Percentiles rank a stretch among this genome's conserved stretches.
Evolutionary conservation across 768 basidiomycete species (phyloP).

Genomic region (Rhodotorula graminis): DNA sequence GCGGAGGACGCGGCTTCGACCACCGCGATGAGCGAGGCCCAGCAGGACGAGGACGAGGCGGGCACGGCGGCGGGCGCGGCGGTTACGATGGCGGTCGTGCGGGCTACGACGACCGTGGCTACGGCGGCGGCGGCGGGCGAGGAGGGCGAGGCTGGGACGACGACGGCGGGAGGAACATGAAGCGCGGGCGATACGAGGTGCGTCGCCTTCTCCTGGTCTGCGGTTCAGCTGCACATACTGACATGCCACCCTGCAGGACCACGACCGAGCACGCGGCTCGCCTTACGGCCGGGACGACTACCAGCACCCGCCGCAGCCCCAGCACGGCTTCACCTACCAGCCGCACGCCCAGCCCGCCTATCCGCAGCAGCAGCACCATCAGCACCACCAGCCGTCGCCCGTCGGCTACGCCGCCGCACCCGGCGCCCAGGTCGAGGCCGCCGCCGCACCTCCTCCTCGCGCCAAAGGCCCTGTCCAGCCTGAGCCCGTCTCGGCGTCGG

Average conservation of each 20-base stretch:
- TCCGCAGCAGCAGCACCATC: neutral
- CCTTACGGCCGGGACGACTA: neutral
- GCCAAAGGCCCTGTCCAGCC: slow-evolving; percentile 20
- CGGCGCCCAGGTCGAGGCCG: neutral
- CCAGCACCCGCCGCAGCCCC: neutral
- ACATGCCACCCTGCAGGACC: neutral
- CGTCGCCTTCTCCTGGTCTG: neutral
- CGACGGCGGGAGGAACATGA: slow-evolving; percentile 11
- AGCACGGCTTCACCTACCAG: neutral
- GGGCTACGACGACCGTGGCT: slow-evolving; percentile 1
- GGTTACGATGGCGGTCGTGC: no score
- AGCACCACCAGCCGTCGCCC: neutral
- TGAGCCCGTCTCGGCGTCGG: slow-evolving; percentile 39
- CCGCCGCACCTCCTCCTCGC: neutral
- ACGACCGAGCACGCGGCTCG: neutral
- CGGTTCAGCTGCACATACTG: neutral
- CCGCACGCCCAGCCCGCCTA: neutral
- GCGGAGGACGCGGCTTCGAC: neutral
- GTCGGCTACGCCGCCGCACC: neutral
- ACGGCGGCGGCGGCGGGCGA: neutral
- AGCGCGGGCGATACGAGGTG: slow-evolving; percentile 26
- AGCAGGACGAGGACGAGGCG: neutral
- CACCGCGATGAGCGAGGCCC: neutral
- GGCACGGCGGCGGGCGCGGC: no score
- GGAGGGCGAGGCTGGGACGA: slow-evolving; percentile 14